Evolutionary conservation across 176 grass and related monocot genomes (phyloP).

Genomic region (Paspalum vaginatum): DNA sequence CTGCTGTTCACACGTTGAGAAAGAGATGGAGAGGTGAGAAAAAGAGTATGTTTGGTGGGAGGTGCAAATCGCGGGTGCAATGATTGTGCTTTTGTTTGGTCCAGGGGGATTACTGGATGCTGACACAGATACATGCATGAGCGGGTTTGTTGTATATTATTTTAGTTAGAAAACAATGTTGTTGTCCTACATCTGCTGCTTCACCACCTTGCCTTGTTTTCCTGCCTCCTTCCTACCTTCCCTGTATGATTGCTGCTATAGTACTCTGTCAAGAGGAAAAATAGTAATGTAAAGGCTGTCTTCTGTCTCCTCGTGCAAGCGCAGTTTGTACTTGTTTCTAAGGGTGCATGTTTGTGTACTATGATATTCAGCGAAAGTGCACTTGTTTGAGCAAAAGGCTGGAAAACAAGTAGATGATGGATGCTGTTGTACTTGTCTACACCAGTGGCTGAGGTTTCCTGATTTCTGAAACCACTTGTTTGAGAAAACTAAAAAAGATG

Average conservation of each 20-base stretch:
- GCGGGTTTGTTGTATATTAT: slow-evolving; percentile 21
- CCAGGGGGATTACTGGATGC: slow-evolving; percentile 41
- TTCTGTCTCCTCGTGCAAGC: slow-evolving; percentile 22
- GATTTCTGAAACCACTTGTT: not conserved
- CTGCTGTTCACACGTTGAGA: slow-evolving; percentile 21
- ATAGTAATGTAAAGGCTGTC: slow-evolving; percentile 12
- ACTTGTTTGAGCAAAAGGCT: slow-evolving; percentile 1
- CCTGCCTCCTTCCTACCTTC: slow-evolving; percentile 38
- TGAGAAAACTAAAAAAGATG: not conserved
- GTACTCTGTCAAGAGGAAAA: not conserved
- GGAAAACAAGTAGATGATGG: not conserved
- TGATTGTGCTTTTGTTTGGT: slow-evolving; percentile 49
- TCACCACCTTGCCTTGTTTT: slow-evolving; percentile 39
- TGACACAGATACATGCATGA: slow-evolving; percentile 46
- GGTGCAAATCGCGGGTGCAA: slow-evolving; percentile 40
- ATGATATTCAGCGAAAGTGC: not conserved
- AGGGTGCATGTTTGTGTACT: not conserved
- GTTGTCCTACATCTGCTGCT: not conserved
- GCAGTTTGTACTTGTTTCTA: slow-evolving; percentile 26
- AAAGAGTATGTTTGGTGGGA: slow-evolving; percentile 43
- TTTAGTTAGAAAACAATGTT: slow-evolving; percentile 10
- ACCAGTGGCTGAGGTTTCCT: not conserved
- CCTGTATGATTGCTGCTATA: slow-evolving; percentile 40
- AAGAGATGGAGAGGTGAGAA: slow-evolving; percentile 4
- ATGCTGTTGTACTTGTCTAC: slow-evolving; percentile 16